These are phyloP conservation scores for Blastosporella zonata DNA, from an alignment of 1,284 basidiomycete genomes.

Conservation along the genomic window DNA sequence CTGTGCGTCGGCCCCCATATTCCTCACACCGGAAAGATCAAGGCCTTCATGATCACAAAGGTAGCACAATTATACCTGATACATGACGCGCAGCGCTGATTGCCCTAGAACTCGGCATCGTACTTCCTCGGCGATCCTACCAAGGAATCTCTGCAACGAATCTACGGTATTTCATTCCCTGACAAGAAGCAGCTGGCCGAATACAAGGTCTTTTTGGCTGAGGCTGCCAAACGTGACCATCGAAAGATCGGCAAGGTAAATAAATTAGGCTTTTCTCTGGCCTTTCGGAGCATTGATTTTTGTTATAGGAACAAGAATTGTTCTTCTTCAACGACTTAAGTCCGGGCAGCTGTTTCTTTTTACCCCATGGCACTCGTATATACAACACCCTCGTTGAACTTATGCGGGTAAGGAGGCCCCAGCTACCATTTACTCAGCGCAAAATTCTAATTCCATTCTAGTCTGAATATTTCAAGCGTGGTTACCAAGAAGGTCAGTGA, in stretches of 20 bases:
- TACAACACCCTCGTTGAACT: slow-evolving; percentile 94
- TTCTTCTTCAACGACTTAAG: slow-evolving; percentile 99
- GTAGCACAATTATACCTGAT: slow-evolving; percentile 35
- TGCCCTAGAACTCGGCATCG: slow-evolving; percentile 85
- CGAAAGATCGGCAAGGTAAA: slow-evolving; percentile 85
- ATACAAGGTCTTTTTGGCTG: slow-evolving; percentile 94
- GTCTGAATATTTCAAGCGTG: slow-evolving; percentile 83
- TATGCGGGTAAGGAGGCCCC: slow-evolving; percentile 67
- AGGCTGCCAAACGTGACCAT: slow-evolving; percentile 97
- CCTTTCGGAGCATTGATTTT: slow-evolving; percentile 10
- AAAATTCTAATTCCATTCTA: slow-evolving; percentile 25
- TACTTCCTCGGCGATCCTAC: slow-evolving; percentile 96
- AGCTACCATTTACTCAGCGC: background rate
- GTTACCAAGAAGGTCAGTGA: slow-evolving; percentile 75
- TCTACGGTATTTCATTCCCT: slow-evolving; percentile 99
- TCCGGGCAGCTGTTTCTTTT: slow-evolving; percentile 95
- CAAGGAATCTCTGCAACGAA: slow-evolving; percentile 95
- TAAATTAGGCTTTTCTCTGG: slow-evolving; percentile 22
- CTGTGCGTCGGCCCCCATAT: slow-evolving; percentile 97
- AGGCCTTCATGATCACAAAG: slow-evolving; percentile 94
- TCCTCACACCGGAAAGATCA: slow-evolving; percentile 97
- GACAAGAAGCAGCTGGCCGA: slow-evolving; percentile 95
- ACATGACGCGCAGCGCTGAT: background rate
- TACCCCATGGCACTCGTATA: slow-evolving; percentile 95
- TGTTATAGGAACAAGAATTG: slow-evolving; percentile 83